These are phyloP conservation scores for Alternaria sp. DNA, from an alignment of 2,329 filamentous ascomycete species.

Conservation along the genomic window DNA sequence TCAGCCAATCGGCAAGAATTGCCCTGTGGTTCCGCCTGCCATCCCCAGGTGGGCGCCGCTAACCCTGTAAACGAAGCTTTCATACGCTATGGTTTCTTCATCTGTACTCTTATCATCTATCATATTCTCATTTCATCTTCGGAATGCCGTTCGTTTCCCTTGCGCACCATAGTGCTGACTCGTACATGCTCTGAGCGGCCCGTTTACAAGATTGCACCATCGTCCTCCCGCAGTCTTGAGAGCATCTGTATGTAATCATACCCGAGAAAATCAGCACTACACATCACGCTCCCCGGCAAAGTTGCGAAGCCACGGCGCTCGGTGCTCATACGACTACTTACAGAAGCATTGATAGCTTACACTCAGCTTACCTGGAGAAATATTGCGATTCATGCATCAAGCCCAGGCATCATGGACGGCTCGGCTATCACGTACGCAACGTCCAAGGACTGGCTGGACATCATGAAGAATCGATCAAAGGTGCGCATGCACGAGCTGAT, in stretches of 20 bases:
- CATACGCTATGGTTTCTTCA: conserved; percentile 20
- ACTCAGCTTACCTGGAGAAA: conserved; percentile 3
- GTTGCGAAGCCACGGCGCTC: conserved; percentile 3
- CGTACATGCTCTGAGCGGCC: conserved; percentile 4
- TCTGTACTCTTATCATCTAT: conserved; percentile 20
- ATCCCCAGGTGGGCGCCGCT: conserved; percentile 17
- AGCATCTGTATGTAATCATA: conserved; percentile 25
- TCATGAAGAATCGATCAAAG: conserved; percentile 49
- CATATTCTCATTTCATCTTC: conserved; percentile 12
- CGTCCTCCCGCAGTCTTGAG: conserved; percentile 12
- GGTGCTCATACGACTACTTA: background rate
- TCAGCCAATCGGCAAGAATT: conserved; percentile 21
- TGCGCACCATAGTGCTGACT: conserved; percentile 2
- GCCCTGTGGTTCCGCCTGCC: conserved; percentile 23
- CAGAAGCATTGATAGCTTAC: background rate
- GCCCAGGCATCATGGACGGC: conserved; percentile 32
- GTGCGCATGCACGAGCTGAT: conserved; percentile 51
- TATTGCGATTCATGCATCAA: conserved; percentile 18
- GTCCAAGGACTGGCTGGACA: conserved; percentile 49
- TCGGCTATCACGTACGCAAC: conserved; percentile 41
- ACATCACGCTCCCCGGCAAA: conserved; percentile 9
- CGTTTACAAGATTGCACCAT: conserved; percentile 7
- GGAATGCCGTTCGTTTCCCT: conserved; percentile 11
- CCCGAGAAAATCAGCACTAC: conserved; percentile 26
- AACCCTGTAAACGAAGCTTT: conserved; percentile 28